Percentiles rank a stretch among this genome's conserved stretches.
phyloP scores from a whole-genome alignment of 257 asterid genomes.

The Nicotiana noctiflora region DNA sequence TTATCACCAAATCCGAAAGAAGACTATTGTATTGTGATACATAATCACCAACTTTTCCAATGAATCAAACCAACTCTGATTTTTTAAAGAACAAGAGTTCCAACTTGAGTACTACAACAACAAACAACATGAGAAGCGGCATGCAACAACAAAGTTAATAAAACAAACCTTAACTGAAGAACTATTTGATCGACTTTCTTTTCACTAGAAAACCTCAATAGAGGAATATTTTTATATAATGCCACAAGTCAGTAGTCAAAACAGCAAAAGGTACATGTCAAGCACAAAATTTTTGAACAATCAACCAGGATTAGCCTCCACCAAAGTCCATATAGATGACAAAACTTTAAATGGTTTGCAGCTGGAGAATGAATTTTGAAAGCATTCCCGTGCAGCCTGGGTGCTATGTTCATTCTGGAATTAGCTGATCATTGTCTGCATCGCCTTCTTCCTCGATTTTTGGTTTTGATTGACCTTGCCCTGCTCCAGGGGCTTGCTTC shows the following conservation, averaged over 20 bases:
- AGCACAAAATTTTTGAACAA: background rate
- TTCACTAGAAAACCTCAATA: no score
- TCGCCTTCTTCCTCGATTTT: conserved; percentile 69
- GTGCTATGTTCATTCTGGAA: conserved; percentile 49
- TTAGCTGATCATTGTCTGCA: conserved; percentile 80
- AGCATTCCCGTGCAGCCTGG: background rate
- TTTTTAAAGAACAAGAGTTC: no score
- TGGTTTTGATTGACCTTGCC: conserved; percentile 62
- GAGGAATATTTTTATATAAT: no score
- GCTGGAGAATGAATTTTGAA: background rate
- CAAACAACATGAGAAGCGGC: no score
- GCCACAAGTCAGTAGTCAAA: background rate
- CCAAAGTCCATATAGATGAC: background rate
- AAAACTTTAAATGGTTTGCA: background rate
- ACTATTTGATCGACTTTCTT: no score
- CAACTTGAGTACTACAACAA: no score
- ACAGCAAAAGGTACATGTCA: background rate
- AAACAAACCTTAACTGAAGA: no score
- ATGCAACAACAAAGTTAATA: no score
- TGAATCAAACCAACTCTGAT: no score
- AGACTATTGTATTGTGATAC: no score
- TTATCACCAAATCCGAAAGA: no score
- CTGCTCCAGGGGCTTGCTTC: conserved; percentile 75
- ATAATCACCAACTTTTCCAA: no score
- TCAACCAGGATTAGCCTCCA: background rate